Conservation (phyloP, 2,329 filamentous ascomycete genomes). For the Achaetomium macrosporum region DNA sequence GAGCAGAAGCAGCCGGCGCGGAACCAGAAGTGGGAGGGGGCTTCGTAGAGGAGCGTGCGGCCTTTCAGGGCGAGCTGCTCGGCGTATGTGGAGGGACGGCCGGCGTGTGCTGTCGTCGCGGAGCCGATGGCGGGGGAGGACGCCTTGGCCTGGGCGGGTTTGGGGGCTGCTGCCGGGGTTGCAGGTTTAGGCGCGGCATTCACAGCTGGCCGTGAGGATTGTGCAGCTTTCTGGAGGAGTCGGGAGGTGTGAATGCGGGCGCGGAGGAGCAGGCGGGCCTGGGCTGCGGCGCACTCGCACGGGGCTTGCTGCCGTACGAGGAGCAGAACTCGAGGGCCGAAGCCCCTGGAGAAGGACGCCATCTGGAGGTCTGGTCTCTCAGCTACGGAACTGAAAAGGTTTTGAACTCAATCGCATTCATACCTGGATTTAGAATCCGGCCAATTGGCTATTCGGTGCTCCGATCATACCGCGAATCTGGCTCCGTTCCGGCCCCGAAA, state of each 20-base stretch:
- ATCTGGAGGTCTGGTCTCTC: conserved; percentile 22
- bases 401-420: background rate
- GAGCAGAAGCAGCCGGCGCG: conserved; percentile 54
- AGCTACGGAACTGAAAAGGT: background rate
- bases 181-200: conserved; percentile 1
- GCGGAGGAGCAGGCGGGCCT: conserved; percentile 8
- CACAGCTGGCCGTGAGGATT: background rate
- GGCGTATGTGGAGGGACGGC: conserved; percentile 36
- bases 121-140: conserved; percentile 3
- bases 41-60: conserved; percentile 58
- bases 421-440: background rate
- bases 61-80: conserved; percentile 50
- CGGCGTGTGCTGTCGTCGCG: conserved; percentile 8
- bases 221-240: conserved; percentile 3
- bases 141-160: conserved; percentile 4
- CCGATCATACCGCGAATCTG: background rate
- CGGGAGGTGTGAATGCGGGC: conserved; percentile 13
- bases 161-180: background rate
- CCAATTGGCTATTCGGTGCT: background rate
- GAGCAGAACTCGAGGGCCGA: conserved; percentile 22
- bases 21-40: conserved; percentile 58
- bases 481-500: conserved; percentile 11
- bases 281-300: conserved; percentile 7
- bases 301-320: conserved; percentile 15
- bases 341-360: conserved; percentile 33